Evolutionary conservation across 768 basidiomycete genomes (phyloP).

Genomic region (Fomitopsis serialis): DNA sequence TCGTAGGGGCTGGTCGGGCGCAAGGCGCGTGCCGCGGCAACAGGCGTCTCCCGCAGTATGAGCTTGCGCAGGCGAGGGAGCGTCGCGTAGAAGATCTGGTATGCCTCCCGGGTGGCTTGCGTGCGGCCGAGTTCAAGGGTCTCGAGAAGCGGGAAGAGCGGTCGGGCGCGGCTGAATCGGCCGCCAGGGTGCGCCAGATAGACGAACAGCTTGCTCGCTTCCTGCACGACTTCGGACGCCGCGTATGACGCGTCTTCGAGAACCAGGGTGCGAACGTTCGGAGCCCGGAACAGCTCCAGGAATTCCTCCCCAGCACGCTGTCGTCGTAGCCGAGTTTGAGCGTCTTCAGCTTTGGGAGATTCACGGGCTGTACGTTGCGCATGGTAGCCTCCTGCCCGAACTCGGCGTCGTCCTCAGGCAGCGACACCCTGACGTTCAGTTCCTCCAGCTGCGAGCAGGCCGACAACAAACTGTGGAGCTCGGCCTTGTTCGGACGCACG

Average conservation of each 20-base stretch:
- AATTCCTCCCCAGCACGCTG: constrained; percentile 30
- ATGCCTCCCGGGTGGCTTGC: constrained; percentile 24
- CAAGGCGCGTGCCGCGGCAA: not conserved
- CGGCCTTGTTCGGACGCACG: constrained; percentile 44
- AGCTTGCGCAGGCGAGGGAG: constrained; percentile 15
- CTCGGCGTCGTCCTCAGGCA: constrained; percentile 22
- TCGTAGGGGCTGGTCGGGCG: not conserved
- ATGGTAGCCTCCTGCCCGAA: constrained; percentile 14
- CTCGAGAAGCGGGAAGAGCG: constrained; percentile 31
- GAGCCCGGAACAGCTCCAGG: constrained; percentile 37
- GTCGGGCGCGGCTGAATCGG: constrained; percentile 9
- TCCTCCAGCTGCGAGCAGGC: constrained; percentile 34
- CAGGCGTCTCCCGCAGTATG: constrained; percentile 12
- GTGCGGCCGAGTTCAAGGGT: constrained; percentile 32
- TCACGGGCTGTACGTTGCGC: constrained; percentile 22
- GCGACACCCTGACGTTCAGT: constrained; percentile 46
- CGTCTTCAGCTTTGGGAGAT: constrained; percentile 32
- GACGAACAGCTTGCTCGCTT: constrained; percentile 22
- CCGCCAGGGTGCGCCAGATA: not conserved
- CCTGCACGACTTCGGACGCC: constrained; percentile 35
- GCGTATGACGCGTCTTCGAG: constrained; percentile 41
- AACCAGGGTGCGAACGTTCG: constrained; percentile 29
- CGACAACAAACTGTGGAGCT: constrained; percentile 39
- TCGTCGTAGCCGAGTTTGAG: constrained; percentile 43
- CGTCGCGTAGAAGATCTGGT: constrained; percentile 13